These are phyloP conservation scores for Pythium oligandrum DNA, from an alignment of 352 stramenopile species.

Conservation along the genomic window DNA sequence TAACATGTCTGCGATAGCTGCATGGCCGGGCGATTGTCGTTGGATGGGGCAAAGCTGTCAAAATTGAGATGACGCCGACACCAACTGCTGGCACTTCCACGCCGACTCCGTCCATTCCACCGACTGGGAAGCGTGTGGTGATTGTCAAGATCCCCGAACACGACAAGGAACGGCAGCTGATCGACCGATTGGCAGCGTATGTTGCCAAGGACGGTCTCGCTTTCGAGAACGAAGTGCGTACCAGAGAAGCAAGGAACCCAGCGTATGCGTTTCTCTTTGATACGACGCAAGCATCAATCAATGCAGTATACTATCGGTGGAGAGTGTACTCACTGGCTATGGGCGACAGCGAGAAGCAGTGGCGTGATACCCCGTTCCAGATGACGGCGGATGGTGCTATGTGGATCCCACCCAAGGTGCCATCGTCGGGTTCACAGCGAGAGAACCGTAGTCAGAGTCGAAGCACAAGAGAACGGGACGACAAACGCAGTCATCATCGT, in stretches of 20 bases:
- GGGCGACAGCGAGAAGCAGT: constrained; percentile 45
- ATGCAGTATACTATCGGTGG: constrained; percentile 70
- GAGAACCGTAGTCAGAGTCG: constrained; percentile 27
- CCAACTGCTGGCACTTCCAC: constrained; percentile 2
- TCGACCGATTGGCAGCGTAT: constrained; percentile 57
- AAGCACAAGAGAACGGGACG: constrained; percentile 5
- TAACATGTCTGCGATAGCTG: constrained; percentile 25
- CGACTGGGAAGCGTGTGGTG: constrained; percentile 6
- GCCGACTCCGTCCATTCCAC: constrained; percentile 2
- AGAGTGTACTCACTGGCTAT: constrained; percentile 66
- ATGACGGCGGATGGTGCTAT: constrained; percentile 50
- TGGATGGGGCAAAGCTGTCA: constrained; percentile 78
- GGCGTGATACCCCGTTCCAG: constrained; percentile 51
- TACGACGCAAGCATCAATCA: constrained; percentile 11
- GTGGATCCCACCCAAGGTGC: constrained; percentile 56
- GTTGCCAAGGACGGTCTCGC: constrained; percentile 58
- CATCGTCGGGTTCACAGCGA: constrained; percentile 7
- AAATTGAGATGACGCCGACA: constrained; percentile 36
- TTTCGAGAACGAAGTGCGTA: constrained; percentile 60
- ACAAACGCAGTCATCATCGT: too few relatives aligned
- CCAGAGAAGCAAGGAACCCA: constrained; percentile 39
- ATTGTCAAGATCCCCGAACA: constrained; percentile 38
- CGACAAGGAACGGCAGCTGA: constrained; percentile 13
- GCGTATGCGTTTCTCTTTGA: constrained; percentile 57
- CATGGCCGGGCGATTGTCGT: constrained; percentile 74